phyloP scores from a whole-genome alignment of 2,329 filamentous ascomycete species.

The Colletotrichum sp. region DNA sequence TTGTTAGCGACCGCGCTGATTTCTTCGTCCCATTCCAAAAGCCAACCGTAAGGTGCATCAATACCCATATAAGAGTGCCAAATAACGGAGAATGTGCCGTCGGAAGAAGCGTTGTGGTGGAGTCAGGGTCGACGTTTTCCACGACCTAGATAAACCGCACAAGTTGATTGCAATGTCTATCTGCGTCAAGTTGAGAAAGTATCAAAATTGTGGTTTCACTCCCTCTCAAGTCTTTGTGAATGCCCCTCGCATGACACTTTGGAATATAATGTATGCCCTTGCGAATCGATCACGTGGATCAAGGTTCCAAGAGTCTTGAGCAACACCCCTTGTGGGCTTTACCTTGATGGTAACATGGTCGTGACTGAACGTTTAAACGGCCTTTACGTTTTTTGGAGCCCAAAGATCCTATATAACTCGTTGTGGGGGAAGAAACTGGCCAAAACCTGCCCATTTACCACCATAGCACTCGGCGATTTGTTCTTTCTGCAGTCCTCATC shows the following conservation, averaged over 20 bases:
- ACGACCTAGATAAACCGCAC: background rate
- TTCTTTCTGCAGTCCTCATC: rapidly evolving
- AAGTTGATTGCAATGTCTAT: background rate
- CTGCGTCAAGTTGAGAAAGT: background rate
- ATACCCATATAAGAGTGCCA: background rate
- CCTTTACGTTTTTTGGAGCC: background rate
- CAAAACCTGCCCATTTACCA: background rate
- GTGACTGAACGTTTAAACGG: rapidly evolving
- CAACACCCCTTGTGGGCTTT: background rate
- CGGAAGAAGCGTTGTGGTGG: background rate
- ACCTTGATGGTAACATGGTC: background rate
- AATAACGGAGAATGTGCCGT: background rate
- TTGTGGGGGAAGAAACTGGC: background rate
- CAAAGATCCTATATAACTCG: background rate
- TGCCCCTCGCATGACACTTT: background rate
- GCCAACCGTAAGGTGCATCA: background rate
- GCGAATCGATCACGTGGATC: background rate
- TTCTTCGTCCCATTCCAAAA: background rate
- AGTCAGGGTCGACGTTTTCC: background rate
- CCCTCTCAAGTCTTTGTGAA: background rate
- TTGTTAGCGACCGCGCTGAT: background rate
- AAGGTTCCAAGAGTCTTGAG: background rate
- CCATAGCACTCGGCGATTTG: background rate
- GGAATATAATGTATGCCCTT: background rate
- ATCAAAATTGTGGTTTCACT: background rate